A percentile compares a stretch with the other conserved stretches of the same genome.
These are phyloP conservation scores for Trametes punicea DNA, from an alignment of 768 basidiomycete genomes.

Conservation along the genomic window DNA sequence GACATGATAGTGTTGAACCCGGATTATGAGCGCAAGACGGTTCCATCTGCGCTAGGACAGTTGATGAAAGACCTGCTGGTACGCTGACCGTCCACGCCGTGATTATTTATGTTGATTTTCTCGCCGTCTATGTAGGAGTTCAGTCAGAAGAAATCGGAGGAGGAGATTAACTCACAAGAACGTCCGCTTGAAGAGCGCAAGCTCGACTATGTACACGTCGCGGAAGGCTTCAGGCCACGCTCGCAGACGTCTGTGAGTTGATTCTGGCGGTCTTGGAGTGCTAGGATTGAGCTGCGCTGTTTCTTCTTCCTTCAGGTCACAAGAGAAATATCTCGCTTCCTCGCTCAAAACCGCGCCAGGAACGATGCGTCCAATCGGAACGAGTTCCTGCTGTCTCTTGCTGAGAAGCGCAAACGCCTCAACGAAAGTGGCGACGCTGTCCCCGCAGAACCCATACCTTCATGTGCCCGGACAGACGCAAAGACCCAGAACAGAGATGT, in stretches of 20 bases:
- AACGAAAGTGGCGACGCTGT: constrained; percentile 32
- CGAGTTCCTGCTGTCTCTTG: constrained; percentile 64
- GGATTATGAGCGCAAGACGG: constrained; percentile 57
- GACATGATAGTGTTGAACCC: constrained; percentile 70
- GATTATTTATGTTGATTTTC: neutral
- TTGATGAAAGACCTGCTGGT: constrained; percentile 52
- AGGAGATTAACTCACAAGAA: constrained; percentile 22
- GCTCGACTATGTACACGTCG: constrained; percentile 53
- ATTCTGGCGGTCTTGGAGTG: no score
- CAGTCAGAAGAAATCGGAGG: constrained; percentile 31
- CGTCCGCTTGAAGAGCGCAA: constrained; percentile 63
- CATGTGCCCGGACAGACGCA: constrained; percentile 75
- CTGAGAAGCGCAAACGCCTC: constrained; percentile 50
- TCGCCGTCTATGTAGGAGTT: constrained; percentile 19
- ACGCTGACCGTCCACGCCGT: constrained; percentile 22
- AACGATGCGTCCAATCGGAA: constrained; percentile 75
- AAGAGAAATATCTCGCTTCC: constrained; percentile 67
- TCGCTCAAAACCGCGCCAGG: constrained; percentile 65
- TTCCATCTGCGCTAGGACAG: constrained; percentile 53
- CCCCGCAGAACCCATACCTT: constrained; percentile 33
- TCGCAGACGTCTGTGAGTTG: constrained; percentile 58
- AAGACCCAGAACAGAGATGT: constrained; percentile 66
- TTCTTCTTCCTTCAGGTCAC: constrained; percentile 41
- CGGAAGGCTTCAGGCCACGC: constrained; percentile 44
- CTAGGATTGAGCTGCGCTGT: neutral